These are phyloP conservation scores for Malus hybrid DNA, from an alignment of 331 rosid genomes.

Conservation along the genomic window DNA sequence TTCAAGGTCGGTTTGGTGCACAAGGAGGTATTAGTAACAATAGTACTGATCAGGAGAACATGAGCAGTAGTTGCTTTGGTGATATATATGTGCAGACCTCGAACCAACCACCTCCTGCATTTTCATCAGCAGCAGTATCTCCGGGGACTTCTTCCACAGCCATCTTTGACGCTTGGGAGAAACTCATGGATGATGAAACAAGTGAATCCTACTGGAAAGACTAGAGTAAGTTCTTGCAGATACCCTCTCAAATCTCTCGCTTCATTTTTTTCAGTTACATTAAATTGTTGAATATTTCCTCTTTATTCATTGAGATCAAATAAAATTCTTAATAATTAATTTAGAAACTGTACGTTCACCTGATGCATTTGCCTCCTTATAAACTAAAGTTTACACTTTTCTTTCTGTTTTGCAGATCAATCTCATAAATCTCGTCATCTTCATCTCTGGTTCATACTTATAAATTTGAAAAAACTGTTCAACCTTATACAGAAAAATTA, in stretches of 20 bases:
- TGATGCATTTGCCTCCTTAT: neutral
- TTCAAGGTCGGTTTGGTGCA: conserved; percentile 1
- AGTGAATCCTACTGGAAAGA: conserved; percentile 73
- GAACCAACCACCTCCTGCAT: conserved; percentile 31
- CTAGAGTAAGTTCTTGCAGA: conserved; percentile 38
- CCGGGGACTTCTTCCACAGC: conserved; percentile 23
- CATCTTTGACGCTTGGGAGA: conserved; percentile 63
- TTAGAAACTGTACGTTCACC: neutral
- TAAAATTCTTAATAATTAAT: neutral
- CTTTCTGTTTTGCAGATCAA: conserved; percentile 24
- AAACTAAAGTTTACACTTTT: neutral
- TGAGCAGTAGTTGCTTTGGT: conserved; percentile 3
- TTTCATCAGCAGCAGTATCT: conserved; percentile 26
- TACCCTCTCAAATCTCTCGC: neutral
- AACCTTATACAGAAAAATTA: neutral
- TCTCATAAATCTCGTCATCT: conserved; percentile 5
- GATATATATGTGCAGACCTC: conserved; percentile 13
- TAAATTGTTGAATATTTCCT: neutral
- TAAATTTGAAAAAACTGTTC: neutral
- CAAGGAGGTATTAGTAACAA: neutral
- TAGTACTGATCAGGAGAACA: neutral
- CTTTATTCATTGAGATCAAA: neutral
- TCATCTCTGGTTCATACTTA: neutral
- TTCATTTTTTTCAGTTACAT: neutral
- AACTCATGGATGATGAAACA: conserved; percentile 50